Evolutionary conservation across 1,284 basidiomycete species (phyloP).

Genomic region (Ustilago curta): DNA sequence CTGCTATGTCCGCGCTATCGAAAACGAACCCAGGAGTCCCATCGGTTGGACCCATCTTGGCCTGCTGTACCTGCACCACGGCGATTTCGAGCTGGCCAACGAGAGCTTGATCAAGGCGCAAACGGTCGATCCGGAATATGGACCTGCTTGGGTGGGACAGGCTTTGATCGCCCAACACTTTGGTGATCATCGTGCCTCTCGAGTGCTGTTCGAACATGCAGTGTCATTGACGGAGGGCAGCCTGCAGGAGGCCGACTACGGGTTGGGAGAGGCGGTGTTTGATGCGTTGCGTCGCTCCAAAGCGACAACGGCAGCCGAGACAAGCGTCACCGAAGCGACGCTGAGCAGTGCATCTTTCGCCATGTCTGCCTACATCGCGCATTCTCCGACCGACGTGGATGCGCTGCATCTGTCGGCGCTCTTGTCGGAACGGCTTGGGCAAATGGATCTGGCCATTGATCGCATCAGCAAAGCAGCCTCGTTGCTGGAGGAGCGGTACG

Average conservation of each 20-base stretch:
- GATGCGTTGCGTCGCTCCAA: slow-evolving; percentile 71
- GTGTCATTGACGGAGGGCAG: slow-evolving; percentile 77
- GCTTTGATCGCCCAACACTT: slow-evolving; percentile 81
- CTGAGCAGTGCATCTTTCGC: slow-evolving; percentile 77
- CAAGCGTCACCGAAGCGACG: slow-evolving; percentile 10
- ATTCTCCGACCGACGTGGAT: slow-evolving; percentile 78
- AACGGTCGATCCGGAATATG: slow-evolving; percentile 89
- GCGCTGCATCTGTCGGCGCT: slow-evolving; percentile 88
- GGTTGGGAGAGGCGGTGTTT: slow-evolving; percentile 79
- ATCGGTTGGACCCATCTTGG: slow-evolving; percentile 89
- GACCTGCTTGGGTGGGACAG: slow-evolving; percentile 93
- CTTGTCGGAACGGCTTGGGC: slow-evolving; percentile 84
- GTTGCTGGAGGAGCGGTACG: slow-evolving; percentile 87
- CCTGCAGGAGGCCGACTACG: slow-evolving; percentile 84
- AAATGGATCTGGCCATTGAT: slow-evolving; percentile 76
- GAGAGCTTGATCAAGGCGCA: slow-evolving; percentile 89
- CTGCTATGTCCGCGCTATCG: slow-evolving; percentile 88
- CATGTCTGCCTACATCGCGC: slow-evolving; percentile 80
- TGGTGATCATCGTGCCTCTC: slow-evolving; percentile 77
- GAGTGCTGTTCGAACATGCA: slow-evolving; percentile 84
- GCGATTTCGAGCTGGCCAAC: slow-evolving; percentile 85
- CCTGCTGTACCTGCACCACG: slow-evolving; percentile 85
- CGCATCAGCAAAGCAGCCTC: slow-evolving; percentile 77
- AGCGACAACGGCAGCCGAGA: slow-evolving; percentile 71
- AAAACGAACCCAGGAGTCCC: slow-evolving; percentile 77